Evolutionary conservation across 2,329 filamentous ascomycete genomes (phyloP).

Genomic region (Geoglossum cookeanum): DNA sequence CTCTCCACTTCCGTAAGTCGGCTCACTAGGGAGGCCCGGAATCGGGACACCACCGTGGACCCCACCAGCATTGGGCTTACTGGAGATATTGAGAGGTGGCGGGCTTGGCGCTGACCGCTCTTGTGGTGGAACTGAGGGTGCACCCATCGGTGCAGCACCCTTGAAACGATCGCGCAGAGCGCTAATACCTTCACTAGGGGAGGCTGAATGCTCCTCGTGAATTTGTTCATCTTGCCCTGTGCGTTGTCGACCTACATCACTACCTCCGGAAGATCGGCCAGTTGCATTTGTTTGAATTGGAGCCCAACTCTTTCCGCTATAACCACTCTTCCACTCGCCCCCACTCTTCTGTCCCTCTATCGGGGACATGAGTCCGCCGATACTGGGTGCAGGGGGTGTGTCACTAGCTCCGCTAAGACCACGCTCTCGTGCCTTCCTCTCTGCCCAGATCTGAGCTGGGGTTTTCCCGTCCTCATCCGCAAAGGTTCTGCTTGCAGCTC

Average conservation of each 20-base stretch:
- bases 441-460: conserved; percentile 89
- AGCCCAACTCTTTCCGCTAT: conserved; percentile 77
- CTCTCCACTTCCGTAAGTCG: conserved; percentile 27
- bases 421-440: conserved; percentile 77
- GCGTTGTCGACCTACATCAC: conserved; percentile 37
- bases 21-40: conserved; percentile 46
- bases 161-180: conserved; percentile 71
- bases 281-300: conserved; percentile 58
- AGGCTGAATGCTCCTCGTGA: conserved; percentile 29
- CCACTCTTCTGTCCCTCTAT: conserved; percentile 52
- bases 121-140: conserved; percentile 19
- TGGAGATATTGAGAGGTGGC: conserved; percentile 45
- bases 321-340: conserved; percentile 76
- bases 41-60: conserved; percentile 42
- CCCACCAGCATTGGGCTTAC: conserved; percentile 42
- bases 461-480: conserved; percentile 92
- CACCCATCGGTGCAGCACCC: conserved; percentile 51
- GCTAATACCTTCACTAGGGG: conserved; percentile 45
- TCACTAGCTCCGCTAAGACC: conserved; percentile 33
- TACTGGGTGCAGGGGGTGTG: conserved; percentile 22
- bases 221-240: conserved; percentile 38
- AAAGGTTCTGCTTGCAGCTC: conserved; percentile 76
- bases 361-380: conserved; percentile 28
- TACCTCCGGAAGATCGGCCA: conserved; percentile 38
- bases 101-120: conserved; percentile 26